Base-by-base conservation (phyloP, 1,284 basidiomycete species). In the Peniophora sp. region DNA sequence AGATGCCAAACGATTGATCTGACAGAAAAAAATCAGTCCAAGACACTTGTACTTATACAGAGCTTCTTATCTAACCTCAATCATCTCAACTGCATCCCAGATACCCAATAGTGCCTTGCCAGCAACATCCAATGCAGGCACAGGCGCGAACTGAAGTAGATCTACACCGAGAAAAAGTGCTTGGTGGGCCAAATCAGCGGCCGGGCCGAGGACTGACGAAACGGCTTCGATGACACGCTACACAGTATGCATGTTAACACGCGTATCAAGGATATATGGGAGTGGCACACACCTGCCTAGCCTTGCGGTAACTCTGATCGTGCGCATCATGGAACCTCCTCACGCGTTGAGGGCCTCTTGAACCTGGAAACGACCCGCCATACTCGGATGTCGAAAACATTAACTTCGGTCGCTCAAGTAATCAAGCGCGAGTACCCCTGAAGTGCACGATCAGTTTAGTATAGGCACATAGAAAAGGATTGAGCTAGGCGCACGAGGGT, bases 41-140 rank as follows among this genome's bases (percentile, higher is more conserved):
- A 25, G 20, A 50, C 17, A 52, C 39, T 44, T 45, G 38, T 23
- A 16, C 49, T 9, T 44, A 47, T 17, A 17, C 39, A 24, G 50
- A 41, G 34, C n/a, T n/a, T n/a, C n/a, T n/a, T n/a, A n/a, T 48
- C 81, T 59, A 55, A 87, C 84, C 54, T 87, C 82, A 20, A 86
- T 79, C 27, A 66, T 55, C 47, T 81, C 70, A 19, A 81, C 65
- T 0, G 79, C 69, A 50, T 81, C 75, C 83, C 84, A 86, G 20
- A 86, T 81, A 14, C 64, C 63, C 17, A 85, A 55, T 34, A 87
- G 59, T 3, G 73, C 72, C 36, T 64, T 68, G 0, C 79, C 83
- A 0, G 75, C 78, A n/a, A 71, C 63, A 3, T 69, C 66, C 1
- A 87, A 66, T 0, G 81, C 83, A 0, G 76, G 74, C 20, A 85